Base-by-base conservation (phyloP, 1,139 yeast species). In the Blastobotrys buckinghamii region DNA sequence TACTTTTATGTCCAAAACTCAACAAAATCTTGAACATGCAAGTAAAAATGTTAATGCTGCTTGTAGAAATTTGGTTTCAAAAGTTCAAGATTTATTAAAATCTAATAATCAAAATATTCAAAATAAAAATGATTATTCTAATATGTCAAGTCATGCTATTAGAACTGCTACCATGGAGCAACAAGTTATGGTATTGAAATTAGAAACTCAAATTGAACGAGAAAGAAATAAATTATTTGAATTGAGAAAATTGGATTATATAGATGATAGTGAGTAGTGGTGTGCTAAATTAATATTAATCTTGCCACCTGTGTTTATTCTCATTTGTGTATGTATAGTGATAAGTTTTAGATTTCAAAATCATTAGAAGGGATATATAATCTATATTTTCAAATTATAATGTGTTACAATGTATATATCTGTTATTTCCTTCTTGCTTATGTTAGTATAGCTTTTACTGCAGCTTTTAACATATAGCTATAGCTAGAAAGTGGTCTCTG, bases 151-250 rank as follows among this genome's bases (percentile, higher is more conserved):
- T 19, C 88, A 86, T 62, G 95, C 87, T 65, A 88, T 88, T 59
- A 85, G 85, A 67, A 85, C 95, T 0, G 76, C 81, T 27, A 95
- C 90, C 62, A 87, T 88, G 96, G 95, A 88, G 61, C 96, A 88
- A 66, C 96, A 88, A 65, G 96, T 89, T 13, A 90, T 86, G 64
- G 89, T 88, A 42, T 74, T 88, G 66, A 85, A 86, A 66, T 71
- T 88, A 53, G 96, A 88, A 61, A 86, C 86, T 59, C 78, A 82
- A 51, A 72, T 87, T 57, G 70, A 71, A 46, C 65, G 78, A 12
- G 95, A 96, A 0, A 77, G 96, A 64, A 86, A 84, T 68, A 78
- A 86, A 60, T 72, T 88, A 54, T 95, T 95, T 32, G 95, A 86
- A 59, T 88, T 88, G 55, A 75, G 96, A 66, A 85, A 84, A 67